phyloP scores from a whole-genome alignment of 106 monocot species.

The Dendrobium officinale region DNA sequence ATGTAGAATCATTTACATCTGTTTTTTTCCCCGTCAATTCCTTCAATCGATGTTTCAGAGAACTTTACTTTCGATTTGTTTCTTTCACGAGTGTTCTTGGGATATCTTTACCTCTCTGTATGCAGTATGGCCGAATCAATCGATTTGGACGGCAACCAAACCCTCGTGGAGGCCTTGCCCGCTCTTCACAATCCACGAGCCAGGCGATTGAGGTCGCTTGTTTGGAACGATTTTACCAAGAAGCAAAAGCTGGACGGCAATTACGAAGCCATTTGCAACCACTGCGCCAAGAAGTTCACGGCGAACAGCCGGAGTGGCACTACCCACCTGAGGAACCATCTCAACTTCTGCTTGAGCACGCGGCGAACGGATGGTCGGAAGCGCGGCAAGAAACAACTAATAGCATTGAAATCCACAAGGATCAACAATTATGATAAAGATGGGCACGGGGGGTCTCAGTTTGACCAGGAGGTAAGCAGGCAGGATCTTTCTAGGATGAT shows the following conservation, averaged over 20 bases:
- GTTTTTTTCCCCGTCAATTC: neutral
- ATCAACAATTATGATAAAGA: slow-evolving; percentile 11
- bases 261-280: slow-evolving; percentile 66
- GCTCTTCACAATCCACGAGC: slow-evolving; percentile 8
- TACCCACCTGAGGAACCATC: slow-evolving; percentile 69
- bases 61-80: neutral
- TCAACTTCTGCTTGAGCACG: slow-evolving; percentile 43
- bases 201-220: slow-evolving; percentile 43
- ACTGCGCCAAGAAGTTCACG: slow-evolving; percentile 69
- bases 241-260: slow-evolving; percentile 53
- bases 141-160: slow-evolving; percentile 8
- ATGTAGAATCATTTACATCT: neutral
- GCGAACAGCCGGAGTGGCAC: slow-evolving; percentile 76
- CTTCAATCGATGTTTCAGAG: neutral
- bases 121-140: slow-evolving; percentile 8
- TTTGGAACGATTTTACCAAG: slow-evolving; percentile 86
- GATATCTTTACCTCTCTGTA: neutral
- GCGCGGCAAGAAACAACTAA: slow-evolving; percentile 41
- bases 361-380: slow-evolving; percentile 17
- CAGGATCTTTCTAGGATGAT: slow-evolving; percentile 73
- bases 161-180: neutral
- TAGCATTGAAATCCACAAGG: slow-evolving; percentile 11
- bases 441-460: slow-evolving; percentile 10
- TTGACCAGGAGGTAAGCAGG: slow-evolving; percentile 59
- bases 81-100: neutral